These are phyloP conservation scores for Ophiostoma fasciatum DNA, from an alignment of 2,329 filamentous ascomycete species.

Conservation along the genomic window DNA sequence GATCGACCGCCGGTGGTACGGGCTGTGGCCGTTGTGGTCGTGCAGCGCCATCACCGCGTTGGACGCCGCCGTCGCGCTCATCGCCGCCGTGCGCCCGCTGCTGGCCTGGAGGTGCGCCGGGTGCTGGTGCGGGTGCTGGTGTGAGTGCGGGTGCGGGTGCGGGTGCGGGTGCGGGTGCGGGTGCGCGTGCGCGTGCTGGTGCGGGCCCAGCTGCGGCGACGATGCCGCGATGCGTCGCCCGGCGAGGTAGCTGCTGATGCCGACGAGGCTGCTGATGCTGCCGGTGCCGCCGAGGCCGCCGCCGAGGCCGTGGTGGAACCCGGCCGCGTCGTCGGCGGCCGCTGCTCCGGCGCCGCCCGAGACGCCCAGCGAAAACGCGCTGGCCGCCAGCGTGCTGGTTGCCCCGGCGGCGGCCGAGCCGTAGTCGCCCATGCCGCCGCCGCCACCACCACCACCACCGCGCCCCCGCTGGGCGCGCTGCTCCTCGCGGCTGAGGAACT, in stretches of 20 bases:
- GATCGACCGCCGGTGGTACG: conserved; percentile 44
- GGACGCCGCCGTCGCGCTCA: conserved; percentile 13
- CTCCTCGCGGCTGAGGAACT: conserved; percentile 49
- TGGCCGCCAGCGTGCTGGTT: not conserved
- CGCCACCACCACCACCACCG: not conserved
- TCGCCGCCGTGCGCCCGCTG: conserved; percentile 10
- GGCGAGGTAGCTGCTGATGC: not conserved
- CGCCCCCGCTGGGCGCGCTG: conserved; percentile 19
- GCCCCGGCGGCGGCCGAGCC: not conserved
- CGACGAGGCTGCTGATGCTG: not conserved
- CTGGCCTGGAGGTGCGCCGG: conserved; percentile 15
- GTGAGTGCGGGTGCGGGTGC: not conserved
- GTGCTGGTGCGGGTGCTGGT: conserved; percentile 24
- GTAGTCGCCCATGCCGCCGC: conserved; percentile 5
- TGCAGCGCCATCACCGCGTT: not conserved
- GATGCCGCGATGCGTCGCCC: too few relatives aligned
- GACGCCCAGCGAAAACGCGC: not conserved
- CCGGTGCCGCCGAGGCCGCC: not conserved
- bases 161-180: not conserved
- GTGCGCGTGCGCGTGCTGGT: not conserved
- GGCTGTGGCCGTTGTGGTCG: conserved; percentile 8
- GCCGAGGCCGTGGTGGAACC: not conserved
- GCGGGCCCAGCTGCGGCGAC: not conserved
- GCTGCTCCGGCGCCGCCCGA: not conserved
- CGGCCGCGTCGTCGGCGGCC: not conserved